Evolutionary conservation across 2,329 filamentous ascomycete genomes (phyloP).

Genomic region (Stagonosporopsis cucurbitacearum): DNA sequence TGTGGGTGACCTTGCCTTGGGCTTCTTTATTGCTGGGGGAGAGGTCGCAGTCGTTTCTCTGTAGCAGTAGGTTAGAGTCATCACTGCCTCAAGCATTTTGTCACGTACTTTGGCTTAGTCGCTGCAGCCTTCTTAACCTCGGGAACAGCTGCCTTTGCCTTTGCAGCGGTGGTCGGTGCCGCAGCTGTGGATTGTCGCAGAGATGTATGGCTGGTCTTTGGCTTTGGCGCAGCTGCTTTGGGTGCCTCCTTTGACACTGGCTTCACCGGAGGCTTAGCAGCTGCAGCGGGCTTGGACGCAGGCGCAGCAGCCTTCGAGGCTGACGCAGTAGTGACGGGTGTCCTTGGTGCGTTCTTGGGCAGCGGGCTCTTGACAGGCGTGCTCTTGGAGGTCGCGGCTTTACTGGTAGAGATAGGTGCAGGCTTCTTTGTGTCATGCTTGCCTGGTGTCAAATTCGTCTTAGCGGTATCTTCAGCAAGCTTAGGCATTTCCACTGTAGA

Average conservation of each 20-base stretch:
- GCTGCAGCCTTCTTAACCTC: constrained; percentile 36
- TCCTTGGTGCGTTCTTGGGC: constrained; percentile 37
- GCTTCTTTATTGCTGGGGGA: constrained; percentile 47
- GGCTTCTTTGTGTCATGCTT: constrained; percentile 42
- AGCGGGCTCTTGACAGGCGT: constrained; percentile 42
- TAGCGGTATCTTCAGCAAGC: constrained; percentile 20
- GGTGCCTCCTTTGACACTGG: constrained; percentile 31
- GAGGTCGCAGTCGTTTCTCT: constrained; percentile 29
- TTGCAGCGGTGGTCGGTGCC: constrained; percentile 30
- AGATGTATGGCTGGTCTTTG: constrained; percentile 39
- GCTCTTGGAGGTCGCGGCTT: constrained; percentile 32
- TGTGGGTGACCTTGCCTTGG: constrained; percentile 66
- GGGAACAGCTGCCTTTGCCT: constrained; percentile 27
- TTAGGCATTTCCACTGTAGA: constrained; percentile 21
- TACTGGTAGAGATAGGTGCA: constrained; percentile 42
- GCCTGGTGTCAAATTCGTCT: constrained; percentile 29
- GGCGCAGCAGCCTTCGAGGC: constrained; percentile 19
- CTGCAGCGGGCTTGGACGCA: constrained; percentile 25
- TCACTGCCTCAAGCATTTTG: background rate
- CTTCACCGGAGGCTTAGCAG: constrained; percentile 23
- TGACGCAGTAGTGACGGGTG: constrained; percentile 33
- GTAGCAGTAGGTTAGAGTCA: background rate
- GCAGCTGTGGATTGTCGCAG: constrained; percentile 34
- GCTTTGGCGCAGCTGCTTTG: constrained; percentile 28
- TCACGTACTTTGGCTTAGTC: constrained; percentile 23